Evolutionary conservation across 352 stramenopile genomes (phyloP), one percentile per base, ranked within the genome.

Genomic region (Phytophthora crassamura): DNA sequence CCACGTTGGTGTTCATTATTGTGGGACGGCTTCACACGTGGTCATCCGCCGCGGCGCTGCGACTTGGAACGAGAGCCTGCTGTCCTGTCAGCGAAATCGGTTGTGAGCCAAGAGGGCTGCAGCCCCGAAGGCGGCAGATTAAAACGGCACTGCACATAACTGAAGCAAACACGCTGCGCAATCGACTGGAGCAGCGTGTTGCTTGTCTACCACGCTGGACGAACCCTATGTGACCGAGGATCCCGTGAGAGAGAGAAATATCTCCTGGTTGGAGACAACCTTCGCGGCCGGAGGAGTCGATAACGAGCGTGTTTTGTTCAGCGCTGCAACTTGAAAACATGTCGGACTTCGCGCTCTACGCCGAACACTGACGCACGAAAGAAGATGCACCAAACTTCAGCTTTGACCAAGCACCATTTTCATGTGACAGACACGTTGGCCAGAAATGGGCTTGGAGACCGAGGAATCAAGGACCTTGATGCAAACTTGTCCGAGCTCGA

Each of bases 341-440:
- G 4, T 28, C 22, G 22, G 22, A 28, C 22, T 28, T 28, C 2
- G 22, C 22, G 22, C 22, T 28, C 4, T 28, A 28, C 22, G 22
- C 22, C n/a, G n/a, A n/a, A n/a, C n/a, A n/a, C n/a, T n/a, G n/a
- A n/a, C n/a, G n/a, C n/a, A n/a, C n/a, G n/a, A n/a, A n/a, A n/a
- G n/a, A n/a, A n/a, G 22, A 4, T 28, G 22, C 22, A 28, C 22
- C 22, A 28, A 60, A 52, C 52, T 51, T 60, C 39, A 60, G 40
- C 7, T 48, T 51, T 28, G 33, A 60, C 52, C 52, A 60, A 60
- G 39, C 52, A 60, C 52, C 52, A 60, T n/a, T n/a, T n/a, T n/a
- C n/a, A 50, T 51, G 40, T 30, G 39, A 60, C 40, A 60, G 40
- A 60, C 46, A n/a, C n/a, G n/a, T n/a, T n/a, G n/a, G n/a, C n/a